Percentiles rank a stretch among this genome's conserved stretches.
These are phyloP conservation scores for Sporothrix schenckii DNA, from an alignment of 2,329 filamentous ascomycete species.

Conservation along the genomic window DNA sequence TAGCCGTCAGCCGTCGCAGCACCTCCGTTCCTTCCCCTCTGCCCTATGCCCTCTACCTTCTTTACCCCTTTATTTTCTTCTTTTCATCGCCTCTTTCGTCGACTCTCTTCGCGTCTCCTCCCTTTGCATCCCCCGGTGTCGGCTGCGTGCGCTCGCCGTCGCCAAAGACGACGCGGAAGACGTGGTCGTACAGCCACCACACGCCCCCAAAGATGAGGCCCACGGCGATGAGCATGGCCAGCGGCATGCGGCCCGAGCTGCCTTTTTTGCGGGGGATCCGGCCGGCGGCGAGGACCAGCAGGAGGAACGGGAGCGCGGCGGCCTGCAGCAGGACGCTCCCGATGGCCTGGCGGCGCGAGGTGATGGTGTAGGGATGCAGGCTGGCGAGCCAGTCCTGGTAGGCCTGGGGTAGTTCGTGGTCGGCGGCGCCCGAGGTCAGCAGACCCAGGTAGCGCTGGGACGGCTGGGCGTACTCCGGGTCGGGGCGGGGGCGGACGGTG, in stretches of 20 bases:
- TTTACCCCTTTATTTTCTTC: not conserved
- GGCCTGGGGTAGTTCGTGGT: slow-evolving; percentile 76
- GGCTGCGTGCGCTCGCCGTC: slow-evolving; percentile 73
- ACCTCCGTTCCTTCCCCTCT: not conserved
- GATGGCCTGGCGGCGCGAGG: slow-evolving; percentile 65
- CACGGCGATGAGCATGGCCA: slow-evolving; percentile 63
- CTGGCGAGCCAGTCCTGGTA: slow-evolving; percentile 74
- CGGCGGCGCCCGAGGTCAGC: slow-evolving; percentile 74
- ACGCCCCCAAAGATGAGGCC: slow-evolving; percentile 55
- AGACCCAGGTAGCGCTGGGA: slow-evolving; percentile 82
- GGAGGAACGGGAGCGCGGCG: slow-evolving; percentile 56
- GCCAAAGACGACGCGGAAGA: slow-evolving; percentile 68
- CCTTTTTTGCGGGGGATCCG: slow-evolving; percentile 56
- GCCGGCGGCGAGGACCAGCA: slow-evolving; percentile 42
- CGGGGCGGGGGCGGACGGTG: slow-evolving; percentile 57
- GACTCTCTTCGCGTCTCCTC: not conserved
- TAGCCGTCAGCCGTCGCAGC: not conserved
- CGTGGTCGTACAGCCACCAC: slow-evolving; percentile 52
- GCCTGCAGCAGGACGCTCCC: slow-evolving; percentile 65
- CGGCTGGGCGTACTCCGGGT: slow-evolving; percentile 75
- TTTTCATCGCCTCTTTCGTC: too few species aligned
- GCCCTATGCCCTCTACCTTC: not conserved
- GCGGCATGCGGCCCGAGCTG: slow-evolving; percentile 52
- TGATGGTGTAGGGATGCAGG: slow-evolving; percentile 71
- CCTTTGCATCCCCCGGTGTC: not conserved